Evolutionary conservation across 805 yeast species (phyloP).

Genomic region (Teunomyces panamensis): DNA sequence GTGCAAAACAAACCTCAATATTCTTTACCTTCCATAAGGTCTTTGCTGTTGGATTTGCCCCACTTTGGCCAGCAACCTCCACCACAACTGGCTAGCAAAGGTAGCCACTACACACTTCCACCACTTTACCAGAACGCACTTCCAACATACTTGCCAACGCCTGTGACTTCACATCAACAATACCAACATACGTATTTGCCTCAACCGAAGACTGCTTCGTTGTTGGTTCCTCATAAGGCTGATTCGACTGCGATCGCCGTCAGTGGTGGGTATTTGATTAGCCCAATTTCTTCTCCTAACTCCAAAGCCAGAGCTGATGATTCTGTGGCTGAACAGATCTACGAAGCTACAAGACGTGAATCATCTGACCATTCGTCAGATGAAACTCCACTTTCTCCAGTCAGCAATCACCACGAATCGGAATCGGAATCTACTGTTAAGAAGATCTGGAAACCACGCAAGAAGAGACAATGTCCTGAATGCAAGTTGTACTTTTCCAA

Average conservation of each 20-base stretch:
- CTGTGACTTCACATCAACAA: conserved; percentile 2
- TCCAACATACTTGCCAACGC: conserved; percentile 1
- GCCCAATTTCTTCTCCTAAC: conserved; percentile 17
- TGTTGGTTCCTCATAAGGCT: conserved; percentile 1
- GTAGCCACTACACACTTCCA: conserved; percentile 1
- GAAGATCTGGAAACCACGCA: conserved; percentile 45
- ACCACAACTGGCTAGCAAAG: neutral
- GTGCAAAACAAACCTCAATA: conserved; percentile 4
- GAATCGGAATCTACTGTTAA: conserved; percentile 7
- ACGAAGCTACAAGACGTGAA: neutral
- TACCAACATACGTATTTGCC: conserved; percentile 3
- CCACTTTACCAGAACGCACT: neutral
- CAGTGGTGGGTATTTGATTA: conserved; percentile 5
- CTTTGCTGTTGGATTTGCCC: conserved; percentile 34
- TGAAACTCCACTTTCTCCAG: neutral
- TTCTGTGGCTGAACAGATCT: conserved; percentile 1
- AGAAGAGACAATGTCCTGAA: conserved; percentile 69
- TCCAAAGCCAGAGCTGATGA: conserved; percentile 5
- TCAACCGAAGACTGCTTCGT: neutral
- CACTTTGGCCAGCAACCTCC: conserved; percentile 7
- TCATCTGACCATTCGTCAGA: conserved; percentile 1
- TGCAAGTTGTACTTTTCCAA: conserved; percentile 71
- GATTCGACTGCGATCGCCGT: neutral
- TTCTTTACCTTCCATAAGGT: conserved; percentile 34
- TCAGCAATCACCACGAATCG: neutral